These are phyloP conservation scores for Oropetium thomaeum DNA, from an alignment of 176 grass and related monocot genomes.

Conservation along the genomic window DNA sequence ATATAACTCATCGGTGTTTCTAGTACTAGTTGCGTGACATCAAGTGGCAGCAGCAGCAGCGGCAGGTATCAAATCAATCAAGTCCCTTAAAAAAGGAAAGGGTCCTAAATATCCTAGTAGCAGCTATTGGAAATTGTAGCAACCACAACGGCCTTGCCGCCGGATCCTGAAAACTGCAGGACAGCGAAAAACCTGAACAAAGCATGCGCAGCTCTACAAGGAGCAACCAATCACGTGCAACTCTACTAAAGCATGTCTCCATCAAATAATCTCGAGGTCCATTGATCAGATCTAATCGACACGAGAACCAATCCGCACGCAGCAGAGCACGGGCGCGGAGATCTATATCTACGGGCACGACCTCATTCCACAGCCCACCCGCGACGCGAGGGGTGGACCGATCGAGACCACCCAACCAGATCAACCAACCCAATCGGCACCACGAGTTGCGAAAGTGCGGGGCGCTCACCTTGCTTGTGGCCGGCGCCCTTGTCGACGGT, in stretches of 20 bases:
- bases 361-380: not conserved
- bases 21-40: not conserved
- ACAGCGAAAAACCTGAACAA: not conserved
- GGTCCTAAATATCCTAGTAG: not conserved
- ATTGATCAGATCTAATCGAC: conserved; percentile 20
- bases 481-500: conserved; percentile 82
- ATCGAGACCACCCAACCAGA: not conserved
- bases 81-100: not conserved
- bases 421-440: not conserved
- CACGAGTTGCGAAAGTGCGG: not conserved
- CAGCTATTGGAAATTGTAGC: not conserved
- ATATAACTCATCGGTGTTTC: no score
- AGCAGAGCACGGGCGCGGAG: not conserved
- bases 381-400: not conserved
- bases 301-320: not conserved
- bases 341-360: not conserved
- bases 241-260: not conserved
- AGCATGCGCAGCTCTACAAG: not conserved
- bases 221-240: not conserved
- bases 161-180: not conserved
- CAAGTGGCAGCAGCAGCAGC: not conserved
- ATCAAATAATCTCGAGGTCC: not conserved
- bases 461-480: conserved; percentile 73
- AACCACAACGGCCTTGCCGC: not conserved
- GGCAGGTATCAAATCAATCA: no score